Evolutionary conservation across 106 monocot species (phyloP).

Genomic region (Dendrobium catenatum): DNA sequence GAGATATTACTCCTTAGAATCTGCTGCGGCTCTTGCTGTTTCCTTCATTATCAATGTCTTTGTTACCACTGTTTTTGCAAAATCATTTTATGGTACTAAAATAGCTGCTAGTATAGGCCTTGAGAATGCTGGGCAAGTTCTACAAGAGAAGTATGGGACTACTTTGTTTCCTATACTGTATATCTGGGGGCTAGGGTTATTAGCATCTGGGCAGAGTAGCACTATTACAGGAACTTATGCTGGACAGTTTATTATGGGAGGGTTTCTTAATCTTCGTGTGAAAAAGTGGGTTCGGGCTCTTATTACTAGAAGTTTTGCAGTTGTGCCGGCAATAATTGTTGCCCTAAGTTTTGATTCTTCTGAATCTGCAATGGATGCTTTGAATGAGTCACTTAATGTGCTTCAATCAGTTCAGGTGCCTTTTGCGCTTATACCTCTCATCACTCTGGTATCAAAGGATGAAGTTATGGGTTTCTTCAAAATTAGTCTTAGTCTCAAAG

Average conservation of each 20-base stretch:
- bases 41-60: conserved; percentile 75
- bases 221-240: conserved; percentile 89
- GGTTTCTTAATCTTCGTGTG: conserved; percentile 71
- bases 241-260: conserved; percentile 90
- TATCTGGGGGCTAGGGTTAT: conserved; percentile 82
- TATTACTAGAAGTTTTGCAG: conserved; percentile 76
- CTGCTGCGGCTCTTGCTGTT: conserved; percentile 50
- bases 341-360: conserved; percentile 64
- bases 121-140: conserved; percentile 77
- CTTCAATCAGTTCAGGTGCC: conserved; percentile 88
- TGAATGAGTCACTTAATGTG: conserved; percentile 80
- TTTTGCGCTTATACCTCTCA: conserved; percentile 83
- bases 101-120: conserved; percentile 59
- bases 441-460: conserved; percentile 72
- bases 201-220: conserved; percentile 88
- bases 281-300: conserved; percentile 80
- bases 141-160: conserved; percentile 73
- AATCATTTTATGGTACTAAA: conserved; percentile 72
- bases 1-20: conserved; percentile 79
- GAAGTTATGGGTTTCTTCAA: conserved; percentile 66
- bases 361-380: conserved; percentile 57
- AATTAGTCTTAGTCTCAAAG: conserved; percentile 49
- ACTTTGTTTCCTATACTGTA: conserved; percentile 71
- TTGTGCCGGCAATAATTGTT: conserved; percentile 76
- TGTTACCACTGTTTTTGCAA: conserved; percentile 84